phyloP scores from a whole-genome alignment of 495 filamentous ascomycete species.

The Xylaria cubensis region DNA sequence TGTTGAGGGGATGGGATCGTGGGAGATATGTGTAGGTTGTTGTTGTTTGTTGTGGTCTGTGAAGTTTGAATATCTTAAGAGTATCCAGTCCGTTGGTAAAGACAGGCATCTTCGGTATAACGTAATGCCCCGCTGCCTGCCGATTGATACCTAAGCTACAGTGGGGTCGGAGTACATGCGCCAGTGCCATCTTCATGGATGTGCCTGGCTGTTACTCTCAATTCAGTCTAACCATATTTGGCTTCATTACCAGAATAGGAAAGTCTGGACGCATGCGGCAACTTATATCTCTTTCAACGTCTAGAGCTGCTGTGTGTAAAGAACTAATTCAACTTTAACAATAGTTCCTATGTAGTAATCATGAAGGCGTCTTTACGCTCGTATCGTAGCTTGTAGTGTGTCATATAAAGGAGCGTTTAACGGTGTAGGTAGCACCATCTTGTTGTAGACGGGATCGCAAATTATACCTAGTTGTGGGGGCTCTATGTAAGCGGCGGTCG shows the following conservation, averaged over 20 bases:
- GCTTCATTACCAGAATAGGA: not conserved
- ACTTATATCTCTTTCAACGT: not conserved
- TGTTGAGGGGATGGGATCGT: not conserved
- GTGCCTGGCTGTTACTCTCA: not conserved
- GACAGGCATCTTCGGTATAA: not conserved
- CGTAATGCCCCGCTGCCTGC: not conserved
- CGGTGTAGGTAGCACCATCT: not conserved
- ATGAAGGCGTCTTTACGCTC: not conserved
- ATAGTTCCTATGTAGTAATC: not conserved
- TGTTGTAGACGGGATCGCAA: not conserved
- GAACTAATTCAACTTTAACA: not conserved
- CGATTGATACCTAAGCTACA: not conserved
- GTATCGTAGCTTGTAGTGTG: not conserved
- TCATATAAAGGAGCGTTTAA: not conserved
- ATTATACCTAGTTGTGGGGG: not conserved
- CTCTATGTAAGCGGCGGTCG: not conserved
- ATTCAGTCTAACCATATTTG: not conserved
- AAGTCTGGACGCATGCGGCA: constrained; percentile 5
- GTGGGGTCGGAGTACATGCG: not conserved
- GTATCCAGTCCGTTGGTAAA: not conserved
- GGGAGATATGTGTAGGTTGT: not conserved
- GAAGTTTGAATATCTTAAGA: not conserved
- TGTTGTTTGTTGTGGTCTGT: not conserved
- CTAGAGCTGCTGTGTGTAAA: not conserved
- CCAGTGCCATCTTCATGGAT: constrained; percentile 3